phyloP scores from a whole-genome alignment of 805 yeast species.

The Zygoascus tannicola region DNA sequence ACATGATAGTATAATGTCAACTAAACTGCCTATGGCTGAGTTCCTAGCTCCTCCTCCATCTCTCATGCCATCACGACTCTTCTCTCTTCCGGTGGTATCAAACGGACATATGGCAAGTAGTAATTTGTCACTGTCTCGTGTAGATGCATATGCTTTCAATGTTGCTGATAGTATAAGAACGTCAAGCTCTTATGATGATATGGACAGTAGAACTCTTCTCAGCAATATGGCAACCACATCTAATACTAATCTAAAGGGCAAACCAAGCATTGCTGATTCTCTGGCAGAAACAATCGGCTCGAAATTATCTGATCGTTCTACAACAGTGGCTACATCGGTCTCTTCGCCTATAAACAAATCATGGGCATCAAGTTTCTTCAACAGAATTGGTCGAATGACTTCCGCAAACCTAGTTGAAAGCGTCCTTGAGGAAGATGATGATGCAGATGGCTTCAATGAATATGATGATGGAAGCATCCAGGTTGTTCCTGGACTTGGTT shows the following conservation, averaged over 20 bases:
- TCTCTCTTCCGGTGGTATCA: neutral
- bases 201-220: neutral
- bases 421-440: neutral
- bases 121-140: neutral
- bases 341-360: neutral
- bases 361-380: slow-evolving; percentile 7
- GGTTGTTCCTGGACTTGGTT: neutral
- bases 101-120: neutral
- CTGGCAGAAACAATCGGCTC: slow-evolving; percentile 1
- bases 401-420: neutral
- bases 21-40: neutral
- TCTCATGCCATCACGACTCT: neutral
- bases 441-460: neutral
- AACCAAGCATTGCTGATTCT: slow-evolving; percentile 1
- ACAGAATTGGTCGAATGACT: neutral
- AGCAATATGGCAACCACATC: neutral
- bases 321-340: neutral
- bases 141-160: neutral
- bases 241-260: neutral
- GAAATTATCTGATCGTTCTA: neutral
- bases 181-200: neutral
- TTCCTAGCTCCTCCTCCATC: neutral
- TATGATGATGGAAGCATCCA: neutral
- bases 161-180: neutral
- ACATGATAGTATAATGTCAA: slow-evolving; percentile 8